Conservation (phyloP, 179 eudicot genomes). For the Corrigiola litoralis region DNA sequence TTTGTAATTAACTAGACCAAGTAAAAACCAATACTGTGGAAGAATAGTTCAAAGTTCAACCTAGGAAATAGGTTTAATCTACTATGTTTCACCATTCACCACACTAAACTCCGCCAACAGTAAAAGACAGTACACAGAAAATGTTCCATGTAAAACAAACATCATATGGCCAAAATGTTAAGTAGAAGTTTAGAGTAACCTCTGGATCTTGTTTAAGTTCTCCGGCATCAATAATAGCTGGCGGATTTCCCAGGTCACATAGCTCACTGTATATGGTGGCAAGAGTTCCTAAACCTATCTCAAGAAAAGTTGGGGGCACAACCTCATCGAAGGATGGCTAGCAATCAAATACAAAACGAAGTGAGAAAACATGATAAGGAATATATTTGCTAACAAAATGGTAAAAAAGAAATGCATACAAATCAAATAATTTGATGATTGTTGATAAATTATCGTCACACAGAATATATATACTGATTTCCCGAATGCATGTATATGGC, state of each 20-base stretch:
- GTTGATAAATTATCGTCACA: no score
- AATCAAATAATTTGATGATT: neutral
- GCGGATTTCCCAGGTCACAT: constrained; percentile 61
- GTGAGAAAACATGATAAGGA: constrained; percentile 1
- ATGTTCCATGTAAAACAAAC: neutral
- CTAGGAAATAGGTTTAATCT: neutral
- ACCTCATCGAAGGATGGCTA: constrained; percentile 90
- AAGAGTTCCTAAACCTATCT: constrained; percentile 67
- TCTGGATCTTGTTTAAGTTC: constrained; percentile 77
- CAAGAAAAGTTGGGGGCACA: constrained; percentile 63
- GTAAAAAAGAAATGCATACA: neutral
- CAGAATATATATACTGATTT: no score
- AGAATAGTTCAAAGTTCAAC: neutral
- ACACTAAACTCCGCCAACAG: neutral
- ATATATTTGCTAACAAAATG: no score
- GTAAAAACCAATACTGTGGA: neutral
- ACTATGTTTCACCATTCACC: neutral
- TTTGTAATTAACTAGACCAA: neutral
- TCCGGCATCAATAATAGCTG: constrained; percentile 72
- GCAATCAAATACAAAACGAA: constrained; percentile 16
- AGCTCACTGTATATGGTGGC: constrained; percentile 70
- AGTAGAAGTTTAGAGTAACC: constrained; percentile 31
- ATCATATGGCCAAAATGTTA: neutral
- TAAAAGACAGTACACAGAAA: neutral
- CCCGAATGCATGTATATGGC: no score